Evolutionary conservation across 2,329 filamentous ascomycete genomes (phyloP), one percentile per base, ranked within the genome.

Genomic region (Emergomyces orientalis): DNA sequence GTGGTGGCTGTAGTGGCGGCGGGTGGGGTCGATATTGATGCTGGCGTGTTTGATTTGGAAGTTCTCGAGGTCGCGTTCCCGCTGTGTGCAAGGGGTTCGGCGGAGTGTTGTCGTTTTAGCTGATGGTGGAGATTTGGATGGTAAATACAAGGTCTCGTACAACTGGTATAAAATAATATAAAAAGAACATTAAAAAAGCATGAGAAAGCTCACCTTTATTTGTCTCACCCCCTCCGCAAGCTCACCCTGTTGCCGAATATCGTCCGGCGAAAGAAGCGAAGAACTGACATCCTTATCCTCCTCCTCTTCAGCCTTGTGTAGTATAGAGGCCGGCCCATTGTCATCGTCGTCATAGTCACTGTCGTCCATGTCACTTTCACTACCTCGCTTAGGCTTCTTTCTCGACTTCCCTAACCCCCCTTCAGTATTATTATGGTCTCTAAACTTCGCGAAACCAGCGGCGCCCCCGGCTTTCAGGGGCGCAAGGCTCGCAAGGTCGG

Each of bases 371-470:
- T 82, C 84, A 52, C 85, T 86, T 63, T 84, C 78, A 65, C 76
- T 80, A 57, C 71, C 68, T 59, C 75, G 74, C 64, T 74, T 88
- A 70, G 80, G 84, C 78, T 84, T 86, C 76, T 86, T 87, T 72
- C 87, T 87, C 63, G 81, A 81, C 70, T 86, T 86, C 62, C 80
- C 69, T 55, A 74, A 75, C 9, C 68, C 70, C 19, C 81, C 76
- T 49, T 85, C 82, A 22, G 3, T 34, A 63, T 82, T 81, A 66
- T 43, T 59, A 63, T 82, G 81, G 66, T 95, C 91, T 61, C 93
- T 86, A 79, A 97, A 97, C 17, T 89, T 85, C 2, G 91, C 88
- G 74, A 96, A 97, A 43, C 92, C 92, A 57, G 95, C 90, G 0
- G 91, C 93, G 32, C 92, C 91, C n/a, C 86, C 85, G 2, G 89